Base-by-base conservation (phyloP, 441 rosid genomes). In the Erysimum cheiri region DNA sequence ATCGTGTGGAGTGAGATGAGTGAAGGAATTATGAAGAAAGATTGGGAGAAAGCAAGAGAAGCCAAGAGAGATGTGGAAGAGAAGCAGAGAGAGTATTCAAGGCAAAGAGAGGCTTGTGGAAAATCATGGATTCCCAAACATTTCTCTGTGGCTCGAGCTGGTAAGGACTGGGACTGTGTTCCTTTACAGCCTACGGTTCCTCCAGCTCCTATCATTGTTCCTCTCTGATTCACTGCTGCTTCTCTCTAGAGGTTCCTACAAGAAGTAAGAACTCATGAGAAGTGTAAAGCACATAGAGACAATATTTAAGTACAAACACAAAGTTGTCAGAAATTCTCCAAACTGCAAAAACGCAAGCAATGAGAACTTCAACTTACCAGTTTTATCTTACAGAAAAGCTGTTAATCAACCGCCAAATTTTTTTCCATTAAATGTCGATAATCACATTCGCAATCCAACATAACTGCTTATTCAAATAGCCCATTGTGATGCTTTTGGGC, bases 11-110 rank as follows among this genome's bases (percentile, higher is more conserved):
- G 87, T 14, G 81, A 74, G 64, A 85, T 85, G 29, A 91, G 84
- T 82, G 72, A 67, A 76, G 87, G 78, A 37, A 84, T 91, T 11
- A 33, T 88, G 54, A 81, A 29, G 37, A 60, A 79, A 22, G 86
- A 91, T 4, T 93, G 97, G 97, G 87, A 81, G 69, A 88, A 82
- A 78, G 95, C 96, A 32, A 83, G 76, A 39, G 85, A 84, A 77
- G 87, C 85, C 1, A 93, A 93, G 88, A 85, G 67, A 32, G 58
- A n/a, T 0, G 70, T 93, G 3, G 98, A 93, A 73, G 88, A 85
- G 64, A 83, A 77, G 50, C 98, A 89, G 40, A 85, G 98, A 41
- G 75, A 76, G 73, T 55, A 74, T 4, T 39, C 24, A 65, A 85
- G 67, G 65, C 81, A 80, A 24, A 85, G 88, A 72, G 70, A 73